Evolutionary conservation across 495 filamentous ascomycete genomes (phyloP).

Genomic region (Massariosphaeria phaeospora): DNA sequence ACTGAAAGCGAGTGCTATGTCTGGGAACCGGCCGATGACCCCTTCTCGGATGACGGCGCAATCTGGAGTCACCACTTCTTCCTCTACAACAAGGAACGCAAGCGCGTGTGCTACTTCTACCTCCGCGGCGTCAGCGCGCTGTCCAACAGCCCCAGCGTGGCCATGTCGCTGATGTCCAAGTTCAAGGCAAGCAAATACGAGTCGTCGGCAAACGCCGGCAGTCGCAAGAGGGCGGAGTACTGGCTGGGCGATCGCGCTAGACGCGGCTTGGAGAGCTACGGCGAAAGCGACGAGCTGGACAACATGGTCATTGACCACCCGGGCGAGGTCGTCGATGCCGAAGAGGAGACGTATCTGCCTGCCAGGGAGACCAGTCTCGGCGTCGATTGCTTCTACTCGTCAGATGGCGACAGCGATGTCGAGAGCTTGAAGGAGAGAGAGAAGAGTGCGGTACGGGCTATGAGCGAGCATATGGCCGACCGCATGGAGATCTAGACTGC

Average conservation of each 20-base stretch:
- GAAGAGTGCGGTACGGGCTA: conserved; percentile 26
- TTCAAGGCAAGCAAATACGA: conserved; percentile 18
- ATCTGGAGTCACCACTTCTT: conserved; percentile 96
- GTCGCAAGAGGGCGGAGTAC: conserved; percentile 71
- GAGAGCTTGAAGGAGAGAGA: conserved; percentile 25
- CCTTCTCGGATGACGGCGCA: conserved; percentile 80
- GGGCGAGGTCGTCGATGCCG: conserved; percentile 30
- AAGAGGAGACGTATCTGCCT: conserved; percentile 9
- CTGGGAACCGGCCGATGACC: conserved; percentile 78
- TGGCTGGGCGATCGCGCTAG: conserved; percentile 68
- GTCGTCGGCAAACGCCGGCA: conserved; percentile 43
- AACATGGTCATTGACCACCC: conserved; percentile 35
- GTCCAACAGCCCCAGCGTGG: conserved; percentile 56
- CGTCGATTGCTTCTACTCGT: conserved; percentile 1
- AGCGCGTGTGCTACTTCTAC: conserved; percentile 93
- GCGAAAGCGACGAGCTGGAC: conserved; percentile 18
- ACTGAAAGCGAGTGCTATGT: conserved; percentile 79
- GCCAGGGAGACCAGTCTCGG: conserved; percentile 12
- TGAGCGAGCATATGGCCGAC: conserved; percentile 32
- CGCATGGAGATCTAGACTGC: conserved; percentile 29
- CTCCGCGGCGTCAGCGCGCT: conserved; percentile 79
- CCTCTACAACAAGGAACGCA: conserved; percentile 89
- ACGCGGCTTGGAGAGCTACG: conserved; percentile 8
- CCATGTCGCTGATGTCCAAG: conserved; percentile 23
- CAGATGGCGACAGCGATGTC: conserved; percentile 32